Conservation (phyloP, 306 rosid species). For the Lupinus albus region DNA sequence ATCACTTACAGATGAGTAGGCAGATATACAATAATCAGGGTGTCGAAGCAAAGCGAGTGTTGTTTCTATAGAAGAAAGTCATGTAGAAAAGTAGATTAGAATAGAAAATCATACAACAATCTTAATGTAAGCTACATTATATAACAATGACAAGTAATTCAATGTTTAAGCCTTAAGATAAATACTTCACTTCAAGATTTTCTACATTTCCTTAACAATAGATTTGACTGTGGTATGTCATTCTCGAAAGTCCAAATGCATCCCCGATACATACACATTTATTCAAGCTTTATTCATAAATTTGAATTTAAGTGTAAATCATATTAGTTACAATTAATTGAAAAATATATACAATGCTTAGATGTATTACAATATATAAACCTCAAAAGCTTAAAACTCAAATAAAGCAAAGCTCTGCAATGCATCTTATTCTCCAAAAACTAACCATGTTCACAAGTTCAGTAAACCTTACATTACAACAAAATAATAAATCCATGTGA, state of each 20-base stretch:
- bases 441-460: constrained; percentile 5
- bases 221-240: neutral
- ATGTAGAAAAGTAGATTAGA: constrained; percentile 35
- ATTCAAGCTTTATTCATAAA: neutral
- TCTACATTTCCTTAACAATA: constrained; percentile 18
- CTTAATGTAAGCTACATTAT: constrained; percentile 24
- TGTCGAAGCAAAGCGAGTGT: constrained; percentile 89
- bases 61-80: constrained; percentile 68
- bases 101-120: constrained; percentile 22
- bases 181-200: constrained; percentile 27
- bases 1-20: constrained; percentile 81
- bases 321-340: neutral
- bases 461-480: neutral
- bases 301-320: constrained; percentile 11
- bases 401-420: constrained; percentile 12
- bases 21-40: constrained; percentile 93
- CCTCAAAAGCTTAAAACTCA: neutral
- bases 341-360: neutral
- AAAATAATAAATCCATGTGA: neutral
- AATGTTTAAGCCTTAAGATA: constrained; percentile 13
- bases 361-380: neutral
- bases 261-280: neutral
- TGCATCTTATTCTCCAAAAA: constrained; percentile 10
- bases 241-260: constrained; percentile 6
- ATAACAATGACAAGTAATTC: constrained; percentile 12